Evolutionary conservation across 1,139 yeast genomes (phyloP), one percentile per base, ranked within the genome.

Genomic region (Yamadazyma triangularis): DNA sequence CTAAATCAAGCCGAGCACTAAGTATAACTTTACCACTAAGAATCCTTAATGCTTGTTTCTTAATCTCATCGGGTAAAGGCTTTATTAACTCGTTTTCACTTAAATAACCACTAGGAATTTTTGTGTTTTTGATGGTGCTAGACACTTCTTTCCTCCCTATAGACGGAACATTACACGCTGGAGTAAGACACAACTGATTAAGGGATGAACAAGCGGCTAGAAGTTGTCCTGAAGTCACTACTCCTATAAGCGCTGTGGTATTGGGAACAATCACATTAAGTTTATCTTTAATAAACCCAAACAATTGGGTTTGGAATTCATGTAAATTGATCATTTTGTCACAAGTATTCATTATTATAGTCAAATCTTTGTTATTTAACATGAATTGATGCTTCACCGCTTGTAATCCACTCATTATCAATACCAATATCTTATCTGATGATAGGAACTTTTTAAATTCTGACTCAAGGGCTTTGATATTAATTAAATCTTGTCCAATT

Each of bases 81-180:
- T 69, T 76, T 2, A 80, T 68, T 13, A 80, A 33, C 2, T 73
- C 79, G 28, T 72, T 63, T 32, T 72, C 61, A 46, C 64, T 79
- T 4, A 81, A 45, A 43, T 71, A 77, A 0, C 97, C 96, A 30
- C 79, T 72, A 36, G 79, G 84, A 11, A 44, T 34, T 55, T 7
- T 74, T 76, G 51, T 44, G 16, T 48, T 45, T 26, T 44, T 47
- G 4, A 53, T 50, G 25, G 48, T 52, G 0, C 68, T 50, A 14
- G 76, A 69, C 13, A 77, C 57, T 36, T 73, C 70, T 41, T 75
- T 73, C 12, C 79, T 76, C 0, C 96, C 96, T 24, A 87, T 53
- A 0, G 94, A 75, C 0, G 95, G 79, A 7, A 91, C 50, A 50
- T 91, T 91, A 44, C 96, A 84, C 4, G 95, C 71, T 0, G 96